Base-by-base conservation (phyloP, 2,329 filamentous ascomycete genomes). In the Aurifilum marmelostoma region DNA sequence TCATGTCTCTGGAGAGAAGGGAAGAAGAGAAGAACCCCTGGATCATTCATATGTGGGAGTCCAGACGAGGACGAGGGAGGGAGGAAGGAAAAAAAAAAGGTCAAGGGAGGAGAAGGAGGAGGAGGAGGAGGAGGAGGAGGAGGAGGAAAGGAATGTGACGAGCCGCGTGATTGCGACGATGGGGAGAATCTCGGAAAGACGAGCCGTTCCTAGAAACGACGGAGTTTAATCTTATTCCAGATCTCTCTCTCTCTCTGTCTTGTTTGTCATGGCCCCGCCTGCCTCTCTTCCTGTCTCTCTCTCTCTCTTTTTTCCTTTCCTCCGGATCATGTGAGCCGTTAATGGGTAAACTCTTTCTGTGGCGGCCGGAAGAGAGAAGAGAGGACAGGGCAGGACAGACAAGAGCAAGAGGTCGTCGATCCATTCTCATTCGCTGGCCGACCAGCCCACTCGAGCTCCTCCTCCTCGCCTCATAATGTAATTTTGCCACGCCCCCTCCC, bases 401-500 rank as follows among this genome's bases (percentile, higher is more conserved):
- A 39, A 32, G 16, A 58, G 4, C 29, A 27, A 29, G 16, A 18
- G 58, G 4, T 14, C 4, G 58, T 37, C 32, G 29, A 34, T 34
- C 47, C 47, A 65, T 65, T 65, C 67, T 64, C 47, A 65, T 65
- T 65, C 67, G 60, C 60, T 29, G 47, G 18, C 50, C 34, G 54
- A 50, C n/a, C 16, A 67, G 60, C 60, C 60, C 66, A 67, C 60
- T 37, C 58, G 54, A 58, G 66, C 27, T 34, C 34, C 34, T 34
- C 34, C 34, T 67, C 66, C 66, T 67, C 66, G 47, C 54, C 41
- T 66, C 59, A 56, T 64, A 34, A 34, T 58, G 65, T 2, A 62
- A 32, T 27, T 47, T 47, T 43, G 29, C 67, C 62, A 50, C 67
- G n/a, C 59, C 43, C n/a, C 18, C n/a, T 29, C 52, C 62, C 62